A percentile compares a stretch with the other conserved stretches of the same genome.
Evolutionary conservation across 768 basidiomycete genomes (phyloP).

Genomic region (Pleurotus salmoneostramineus): DNA sequence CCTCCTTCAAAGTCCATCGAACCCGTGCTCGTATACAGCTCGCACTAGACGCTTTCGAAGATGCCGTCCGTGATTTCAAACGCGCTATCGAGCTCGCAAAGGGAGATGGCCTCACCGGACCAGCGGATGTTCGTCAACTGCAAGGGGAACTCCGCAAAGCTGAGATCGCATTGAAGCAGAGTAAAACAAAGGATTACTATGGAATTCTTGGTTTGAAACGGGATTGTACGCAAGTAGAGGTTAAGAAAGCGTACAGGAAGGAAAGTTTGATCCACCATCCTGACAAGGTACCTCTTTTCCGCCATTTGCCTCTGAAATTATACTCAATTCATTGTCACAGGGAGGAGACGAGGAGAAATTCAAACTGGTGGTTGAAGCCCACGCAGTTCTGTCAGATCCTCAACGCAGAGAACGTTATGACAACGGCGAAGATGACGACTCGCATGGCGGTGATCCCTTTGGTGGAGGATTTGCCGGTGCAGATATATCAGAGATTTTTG

Average conservation of each 20-base stretch:
- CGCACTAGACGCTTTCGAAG: slow-evolving; percentile 70
- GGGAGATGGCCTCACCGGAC: slow-evolving; percentile 49
- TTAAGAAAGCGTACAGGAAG: slow-evolving; percentile 89
- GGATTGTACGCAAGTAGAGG: slow-evolving; percentile 65
- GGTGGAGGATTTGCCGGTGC: slow-evolving; percentile 39
- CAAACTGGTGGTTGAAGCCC: slow-evolving; percentile 83
- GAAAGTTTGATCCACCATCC: slow-evolving; percentile 85
- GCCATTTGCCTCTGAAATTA: neutral
- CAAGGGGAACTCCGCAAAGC: slow-evolving; percentile 73
- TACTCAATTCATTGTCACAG: slow-evolving; percentile 27
- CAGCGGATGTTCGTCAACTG: slow-evolving; percentile 56
- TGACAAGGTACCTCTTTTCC: slow-evolving; percentile 55
- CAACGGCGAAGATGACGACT: slow-evolving; percentile 79
- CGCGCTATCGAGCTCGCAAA: slow-evolving; percentile 71
- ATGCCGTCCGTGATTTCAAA: slow-evolving; percentile 72
- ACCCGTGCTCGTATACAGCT: slow-evolving; percentile 81
- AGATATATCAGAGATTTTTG: slow-evolving; percentile 62
- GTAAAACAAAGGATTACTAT: slow-evolving; percentile 90
- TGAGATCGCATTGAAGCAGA: slow-evolving; percentile 76
- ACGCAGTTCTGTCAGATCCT: slow-evolving; percentile 79
- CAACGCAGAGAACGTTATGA: slow-evolving; percentile 72
- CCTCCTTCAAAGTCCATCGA: slow-evolving; percentile 81
- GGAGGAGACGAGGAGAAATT: slow-evolving; percentile 97
- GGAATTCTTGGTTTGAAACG: slow-evolving; percentile 64
- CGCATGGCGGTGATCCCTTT: slow-evolving; percentile 40